Conservation (phyloP, 2,329 filamentous ascomycete species). For the Tetracladium maxilliforme region DNA sequence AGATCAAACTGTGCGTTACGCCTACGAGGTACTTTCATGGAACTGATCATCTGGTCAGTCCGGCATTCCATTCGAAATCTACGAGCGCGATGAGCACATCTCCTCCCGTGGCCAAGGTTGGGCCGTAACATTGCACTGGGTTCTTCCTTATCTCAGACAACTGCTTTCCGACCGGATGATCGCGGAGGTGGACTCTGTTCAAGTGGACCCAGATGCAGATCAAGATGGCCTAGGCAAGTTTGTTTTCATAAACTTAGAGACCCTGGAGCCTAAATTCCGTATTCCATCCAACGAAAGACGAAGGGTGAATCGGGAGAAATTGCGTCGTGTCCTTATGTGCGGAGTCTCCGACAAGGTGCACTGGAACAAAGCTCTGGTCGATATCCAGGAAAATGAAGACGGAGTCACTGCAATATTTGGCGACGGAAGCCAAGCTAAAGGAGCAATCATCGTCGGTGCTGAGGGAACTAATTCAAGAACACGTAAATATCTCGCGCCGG, state of each 20-base stretch:
- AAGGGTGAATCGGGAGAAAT: constrained; percentile 28
- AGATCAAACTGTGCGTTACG: constrained; percentile 1
- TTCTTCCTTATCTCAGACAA: constrained; percentile 10
- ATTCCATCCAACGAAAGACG: constrained; percentile 28
- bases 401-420: constrained; percentile 24
- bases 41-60: no score
- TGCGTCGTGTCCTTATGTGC: constrained; percentile 27
- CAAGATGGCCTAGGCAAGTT: constrained; percentile 31
- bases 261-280: constrained; percentile 26
- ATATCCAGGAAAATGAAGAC: constrained; percentile 17
- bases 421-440: constrained; percentile 23
- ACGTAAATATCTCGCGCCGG: constrained; percentile 15
- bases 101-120: constrained; percentile 12
- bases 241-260: constrained; percentile 39
- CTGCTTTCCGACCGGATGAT: constrained; percentile 8
- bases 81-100: constrained; percentile 18
- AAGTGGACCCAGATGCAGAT: constrained; percentile 33
- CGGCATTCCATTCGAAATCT: constrained; percentile 19
- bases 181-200: constrained; percentile 16
- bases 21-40: neutral
- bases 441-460: constrained; percentile 28
- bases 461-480: constrained; percentile 26
- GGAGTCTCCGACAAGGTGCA: no score
- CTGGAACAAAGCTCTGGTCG: constrained; percentile 20
- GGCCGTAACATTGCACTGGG: constrained; percentile 16